Percentiles rank a stretch among this genome's conserved stretches.
Evolutionary conservation across 78 protist genomes (phyloP).

Genomic region (Dictyostelium intermedium): DNA sequence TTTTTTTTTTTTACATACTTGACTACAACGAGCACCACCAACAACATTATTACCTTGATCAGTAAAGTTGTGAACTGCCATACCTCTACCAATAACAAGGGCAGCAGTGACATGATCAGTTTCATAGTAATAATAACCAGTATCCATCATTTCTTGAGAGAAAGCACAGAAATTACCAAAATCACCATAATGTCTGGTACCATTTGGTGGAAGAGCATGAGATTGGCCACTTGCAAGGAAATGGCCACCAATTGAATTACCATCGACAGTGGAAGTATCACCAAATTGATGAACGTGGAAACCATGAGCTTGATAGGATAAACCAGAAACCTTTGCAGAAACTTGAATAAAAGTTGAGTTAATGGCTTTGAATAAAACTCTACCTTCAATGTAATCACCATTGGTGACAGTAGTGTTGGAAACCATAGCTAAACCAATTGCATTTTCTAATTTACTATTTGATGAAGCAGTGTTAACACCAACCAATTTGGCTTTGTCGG

Average conservation of each 20-base stretch:
- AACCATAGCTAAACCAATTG: not conserved
- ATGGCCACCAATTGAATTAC: constrained; percentile 37
- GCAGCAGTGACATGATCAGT: constrained; percentile 1
- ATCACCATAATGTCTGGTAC: constrained; percentile 41
- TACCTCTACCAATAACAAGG: not conserved
- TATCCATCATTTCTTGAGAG: not conserved
- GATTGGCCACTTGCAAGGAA: not conserved
- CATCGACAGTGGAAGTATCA: not conserved
- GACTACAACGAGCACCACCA: constrained; percentile 27
- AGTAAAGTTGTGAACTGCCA: constrained; percentile 13
- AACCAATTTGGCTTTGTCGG: not conserved
- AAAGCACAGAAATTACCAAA: constrained; percentile 32
- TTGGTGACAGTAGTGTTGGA: not conserved
- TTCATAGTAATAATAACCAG: not conserved
- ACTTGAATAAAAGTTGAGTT: not conserved
- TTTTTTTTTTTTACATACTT: not conserved
- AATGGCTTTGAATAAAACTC: not conserved
- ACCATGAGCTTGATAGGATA: not conserved
- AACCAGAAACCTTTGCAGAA: not conserved
- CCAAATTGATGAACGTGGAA: constrained; percentile 57
- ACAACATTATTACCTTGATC: not conserved
- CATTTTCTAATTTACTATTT: not conserved
- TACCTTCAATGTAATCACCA: not conserved
- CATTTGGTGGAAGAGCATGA: not conserved
- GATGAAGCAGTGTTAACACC: not conserved